Base-by-base conservation (phyloP, 2,329 filamentous ascomycete genomes). In the Monilinia fructigena region DNA sequence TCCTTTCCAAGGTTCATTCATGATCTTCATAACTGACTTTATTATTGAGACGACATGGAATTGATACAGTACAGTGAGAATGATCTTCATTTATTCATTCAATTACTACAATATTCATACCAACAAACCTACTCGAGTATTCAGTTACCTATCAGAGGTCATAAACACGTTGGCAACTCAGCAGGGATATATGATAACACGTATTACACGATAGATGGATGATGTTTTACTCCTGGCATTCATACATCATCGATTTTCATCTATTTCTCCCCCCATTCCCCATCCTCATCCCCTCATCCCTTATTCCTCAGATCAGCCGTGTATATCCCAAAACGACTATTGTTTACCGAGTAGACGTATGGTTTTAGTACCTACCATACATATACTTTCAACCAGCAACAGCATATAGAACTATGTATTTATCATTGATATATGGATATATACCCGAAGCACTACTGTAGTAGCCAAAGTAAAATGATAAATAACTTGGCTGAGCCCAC, bases 1-100 rank as follows among this genome's bases (percentile, higher is more conserved):
- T 35, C 31, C 31, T 35, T 35, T 35, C 31, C 31, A 6, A 35
- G 31, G 31, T 35, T 35, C 31, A 35, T 35, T 35, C 55, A 59
- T 26, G 26, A 59, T 59, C 55, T 35, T 47, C 55, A 35, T 10
- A 58, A 58, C 40, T 45, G n/a, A n/a, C n/a, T n/a, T 38, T 28
- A 14, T 58, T 58, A 26, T 45, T 45, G 55, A 23, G 23, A 47
- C 23, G 16, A 31, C 23, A 59, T 59, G 40, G 26, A 31, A 47
- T 6, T 4, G 55, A 47, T n/a, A 59, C 31, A 35, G 31, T 35
- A 35, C 31, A 0, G 31, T 35, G n/a, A 31, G 20, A 40, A 23
- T 4, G 54, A 47, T 59, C 40, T 31, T 47, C 55, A 47, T 47
- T 31, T 28, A 12, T n/a, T 20, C 55, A 56, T 20, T 58, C 55